A percentile compares a stretch with the other conserved stretches of the same genome.
Evolutionary conservation across 768 basidiomycete genomes (phyloP).

Genomic region (Podaxis carcinomalis): DNA sequence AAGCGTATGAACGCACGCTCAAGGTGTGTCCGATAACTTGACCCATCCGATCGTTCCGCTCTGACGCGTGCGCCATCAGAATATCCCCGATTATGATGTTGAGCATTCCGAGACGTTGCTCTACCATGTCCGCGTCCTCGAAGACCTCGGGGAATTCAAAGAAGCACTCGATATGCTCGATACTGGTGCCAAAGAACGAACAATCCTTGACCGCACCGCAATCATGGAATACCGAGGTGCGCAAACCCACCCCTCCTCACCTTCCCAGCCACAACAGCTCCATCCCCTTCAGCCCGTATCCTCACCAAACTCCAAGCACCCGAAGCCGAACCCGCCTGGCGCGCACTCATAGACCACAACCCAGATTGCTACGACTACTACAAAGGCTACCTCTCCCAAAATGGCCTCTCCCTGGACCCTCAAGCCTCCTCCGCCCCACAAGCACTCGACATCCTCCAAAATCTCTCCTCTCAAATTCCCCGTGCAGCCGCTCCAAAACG

Average conservation of each 20-base stretch:
- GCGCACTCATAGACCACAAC: constrained; percentile 77
- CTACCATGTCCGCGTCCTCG: constrained; percentile 70
- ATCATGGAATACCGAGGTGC: constrained; percentile 68
- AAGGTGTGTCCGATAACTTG: constrained; percentile 46
- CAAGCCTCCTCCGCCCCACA: constrained; percentile 26
- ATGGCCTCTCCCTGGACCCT: constrained; percentile 62
- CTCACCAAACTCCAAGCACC: constrained; percentile 61
- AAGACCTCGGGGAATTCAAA: constrained; percentile 61
- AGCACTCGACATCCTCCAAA: constrained; percentile 53
- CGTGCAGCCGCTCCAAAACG: constrained; percentile 69
- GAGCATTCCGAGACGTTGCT: constrained; percentile 82
- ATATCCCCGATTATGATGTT: constrained; percentile 72
- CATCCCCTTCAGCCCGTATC: constrained; percentile 56
- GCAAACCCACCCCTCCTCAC: background rate
- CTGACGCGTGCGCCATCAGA: constrained; percentile 37
- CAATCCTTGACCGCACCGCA: constrained; percentile 67
- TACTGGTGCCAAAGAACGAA: constrained; percentile 52
- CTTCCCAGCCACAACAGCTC: constrained; percentile 11
- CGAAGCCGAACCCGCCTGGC: constrained; percentile 81
- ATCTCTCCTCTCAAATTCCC: constrained; percentile 61
- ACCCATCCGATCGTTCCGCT: background rate
- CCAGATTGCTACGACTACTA: constrained; percentile 83
- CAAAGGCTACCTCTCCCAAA: constrained; percentile 60
- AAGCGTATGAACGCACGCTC: constrained; percentile 64
- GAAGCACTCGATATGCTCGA: constrained; percentile 66